Percentiles rank a stretch among this genome's conserved stretches.
These are phyloP conservation scores for Mycena belliarum DNA, from an alignment of 768 basidiomycete genomes.

Conservation along the genomic window DNA sequence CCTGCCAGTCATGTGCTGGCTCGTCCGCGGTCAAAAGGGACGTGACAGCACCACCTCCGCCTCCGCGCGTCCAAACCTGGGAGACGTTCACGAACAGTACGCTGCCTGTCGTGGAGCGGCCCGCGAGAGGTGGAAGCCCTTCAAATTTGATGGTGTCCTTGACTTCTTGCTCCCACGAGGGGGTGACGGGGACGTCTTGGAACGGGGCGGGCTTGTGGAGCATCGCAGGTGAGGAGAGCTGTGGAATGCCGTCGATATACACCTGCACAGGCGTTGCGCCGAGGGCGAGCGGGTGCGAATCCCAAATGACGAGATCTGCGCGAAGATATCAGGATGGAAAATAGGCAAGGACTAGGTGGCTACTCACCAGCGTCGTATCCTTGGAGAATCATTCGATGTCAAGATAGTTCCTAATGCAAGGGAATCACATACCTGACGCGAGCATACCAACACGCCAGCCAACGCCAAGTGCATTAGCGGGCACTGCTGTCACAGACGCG, in stretches of 20 bases:
- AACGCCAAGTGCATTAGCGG: constrained; percentile 65
- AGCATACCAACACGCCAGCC: constrained; percentile 70
- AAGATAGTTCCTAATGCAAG: no score
- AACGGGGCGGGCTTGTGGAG: constrained; percentile 46
- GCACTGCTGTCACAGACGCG: constrained; percentile 61
- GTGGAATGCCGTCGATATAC: constrained; percentile 81
- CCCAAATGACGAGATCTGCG: constrained; percentile 61
- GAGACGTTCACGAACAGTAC: constrained; percentile 59
- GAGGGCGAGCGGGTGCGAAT: constrained; percentile 73
- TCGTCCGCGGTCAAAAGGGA: no score
- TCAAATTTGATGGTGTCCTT: constrained; percentile 56
- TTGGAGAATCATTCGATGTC: constrained; percentile 20
- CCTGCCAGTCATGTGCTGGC: background rate
- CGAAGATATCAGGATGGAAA: no score
- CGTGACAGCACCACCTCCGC: background rate
- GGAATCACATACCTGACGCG: constrained; percentile 40
- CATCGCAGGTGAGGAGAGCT: constrained; percentile 41
- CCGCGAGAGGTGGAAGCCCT: constrained; percentile 68
- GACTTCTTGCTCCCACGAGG: constrained; percentile 64
- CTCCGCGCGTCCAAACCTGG: constrained; percentile 34
- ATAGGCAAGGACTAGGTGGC: background rate
- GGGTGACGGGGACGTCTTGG: constrained; percentile 54
- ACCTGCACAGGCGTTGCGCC: constrained; percentile 84
- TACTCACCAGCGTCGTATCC: constrained; percentile 67
- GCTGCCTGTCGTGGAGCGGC: constrained; percentile 31